These are phyloP conservation scores for Phytophthora sojae DNA, from an alignment of 352 stramenopile species.

Conservation along the genomic window DNA sequence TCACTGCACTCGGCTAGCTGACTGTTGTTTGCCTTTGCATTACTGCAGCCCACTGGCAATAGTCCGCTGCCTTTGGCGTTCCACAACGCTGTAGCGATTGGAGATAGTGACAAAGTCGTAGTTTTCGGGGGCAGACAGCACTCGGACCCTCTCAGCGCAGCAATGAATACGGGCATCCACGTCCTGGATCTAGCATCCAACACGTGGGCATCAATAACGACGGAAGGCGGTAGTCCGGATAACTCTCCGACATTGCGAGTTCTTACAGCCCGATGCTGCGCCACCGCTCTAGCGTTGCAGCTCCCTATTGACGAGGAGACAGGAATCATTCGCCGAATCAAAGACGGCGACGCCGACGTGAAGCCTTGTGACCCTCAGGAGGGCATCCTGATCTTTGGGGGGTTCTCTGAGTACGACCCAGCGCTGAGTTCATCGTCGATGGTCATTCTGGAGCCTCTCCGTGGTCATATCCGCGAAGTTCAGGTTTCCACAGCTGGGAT, in stretches of 20 bases:
- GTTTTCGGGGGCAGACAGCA: constrained; percentile 57
- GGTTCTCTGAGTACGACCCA: constrained; percentile 47
- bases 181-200: constrained; percentile 62
- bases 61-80: constrained; percentile 62
- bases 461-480: constrained; percentile 37
- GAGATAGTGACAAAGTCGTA: constrained; percentile 47
- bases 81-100: constrained; percentile 51
- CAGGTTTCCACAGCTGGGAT: constrained; percentile 42
- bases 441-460: constrained; percentile 51
- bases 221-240: constrained; percentile 7
- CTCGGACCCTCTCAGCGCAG: not conserved
- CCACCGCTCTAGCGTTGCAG: constrained; percentile 39
- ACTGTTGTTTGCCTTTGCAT: not conserved
- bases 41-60: constrained; percentile 49
- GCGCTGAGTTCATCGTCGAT: constrained; percentile 37
- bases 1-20: not conserved
- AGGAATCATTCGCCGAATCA: constrained; percentile 28
- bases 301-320: constrained; percentile 41
- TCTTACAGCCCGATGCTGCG: constrained; percentile 45
- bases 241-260: constrained; percentile 3
- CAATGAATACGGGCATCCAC: constrained; percentile 47
- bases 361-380: constrained; percentile 31
- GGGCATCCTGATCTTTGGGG: constrained; percentile 64
- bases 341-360: constrained; percentile 20
- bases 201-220: constrained; percentile 49